Evolutionary conservation across 768 basidiomycete species (phyloP).

Genomic region (Rickenella mellea): DNA sequence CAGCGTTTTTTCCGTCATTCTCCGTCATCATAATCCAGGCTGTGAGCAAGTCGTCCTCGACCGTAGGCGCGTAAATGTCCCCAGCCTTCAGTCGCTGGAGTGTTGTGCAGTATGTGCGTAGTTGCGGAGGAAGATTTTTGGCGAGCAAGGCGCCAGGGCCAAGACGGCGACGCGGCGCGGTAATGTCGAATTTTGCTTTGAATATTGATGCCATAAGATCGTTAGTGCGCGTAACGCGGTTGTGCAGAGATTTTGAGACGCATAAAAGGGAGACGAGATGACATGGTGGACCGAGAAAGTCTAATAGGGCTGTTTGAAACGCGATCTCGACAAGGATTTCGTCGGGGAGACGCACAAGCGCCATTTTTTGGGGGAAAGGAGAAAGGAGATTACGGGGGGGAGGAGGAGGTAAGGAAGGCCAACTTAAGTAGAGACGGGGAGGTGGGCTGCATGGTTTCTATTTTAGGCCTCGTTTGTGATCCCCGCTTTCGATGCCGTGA

Average conservation of each 20-base stretch:
- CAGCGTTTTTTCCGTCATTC: constrained; percentile 57
- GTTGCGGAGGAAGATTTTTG: constrained; percentile 27
- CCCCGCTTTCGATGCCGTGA: neutral
- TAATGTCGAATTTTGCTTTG: constrained; percentile 43
- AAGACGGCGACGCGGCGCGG: constrained; percentile 44
- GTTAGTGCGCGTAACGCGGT: constrained; percentile 22
- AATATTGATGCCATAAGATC: constrained; percentile 48
- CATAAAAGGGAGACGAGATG: constrained; percentile 39
- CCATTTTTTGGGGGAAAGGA: constrained; percentile 10
- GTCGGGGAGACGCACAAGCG: constrained; percentile 26
- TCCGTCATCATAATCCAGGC: constrained; percentile 52
- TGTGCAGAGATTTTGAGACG: constrained; percentile 30
- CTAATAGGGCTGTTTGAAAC: constrained; percentile 31
- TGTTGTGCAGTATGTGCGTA: constrained; percentile 25
- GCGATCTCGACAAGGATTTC: constrained; percentile 43
- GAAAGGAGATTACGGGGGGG: constrained; percentile 10
- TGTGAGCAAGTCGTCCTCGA: constrained; percentile 33
- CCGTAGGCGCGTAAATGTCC: constrained; percentile 17
- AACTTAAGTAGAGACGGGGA: neutral
- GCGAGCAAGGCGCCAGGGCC: constrained; percentile 27
- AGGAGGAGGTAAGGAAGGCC: constrained; percentile 1
- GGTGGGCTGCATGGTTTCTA: constrained; percentile 1
- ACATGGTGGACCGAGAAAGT: constrained; percentile 36
- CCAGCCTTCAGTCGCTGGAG: constrained; percentile 20
- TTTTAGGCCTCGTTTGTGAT: neutral